Evolutionary conservation across 1,139 yeast genomes (phyloP), one percentile per base, ranked within the genome.

Genomic region (Arxiozyma telluris): DNA sequence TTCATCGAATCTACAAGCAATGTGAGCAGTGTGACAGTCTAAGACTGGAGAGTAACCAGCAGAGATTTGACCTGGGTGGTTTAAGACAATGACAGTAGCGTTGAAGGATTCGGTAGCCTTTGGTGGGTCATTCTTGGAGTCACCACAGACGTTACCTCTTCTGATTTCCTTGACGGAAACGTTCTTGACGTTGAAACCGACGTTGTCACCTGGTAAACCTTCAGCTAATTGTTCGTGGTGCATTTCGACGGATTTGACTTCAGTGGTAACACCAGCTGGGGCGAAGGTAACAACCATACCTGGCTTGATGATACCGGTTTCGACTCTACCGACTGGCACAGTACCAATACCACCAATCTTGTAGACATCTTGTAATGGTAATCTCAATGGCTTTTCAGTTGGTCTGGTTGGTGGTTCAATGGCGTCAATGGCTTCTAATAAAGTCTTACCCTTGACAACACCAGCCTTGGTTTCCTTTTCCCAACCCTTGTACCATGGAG

Each of bases 121-220:
- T 73, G 95, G 94, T 75, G 95, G 94, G 74, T 87, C 95, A 84
- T 85, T 84, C 87, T 87, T 87, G 77, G 93, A 82, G 87, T 87
- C 94, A 84, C 94, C 94, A 78, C 87, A 81, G 70, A 86, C 95
- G 88, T 87, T 86, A 81, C 95, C 95, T 83, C 94, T 87, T 80
- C 93, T 86, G 74, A 86, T 86, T 74, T 86, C 95, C 86, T 86
- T 86, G 69, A 87, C 93, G 77, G 94, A 87, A 73, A 86, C 94
- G 80, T 86, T 86, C 90, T 86, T 87, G 76, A 86, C 91, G 85
- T 86, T 86, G 93, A 86, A 87, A 74, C 95, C 94, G 72, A 86
- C 94, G 75, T 87, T 87, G 88, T 87, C 94, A 85, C 94, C 94
- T 80, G 94, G 94, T 60, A 82, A 73, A 84, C 93, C 94, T 77